phyloP scores from a whole-genome alignment of 2,329 filamentous ascomycete species.

The Exutisphaerella laricina region DNA sequence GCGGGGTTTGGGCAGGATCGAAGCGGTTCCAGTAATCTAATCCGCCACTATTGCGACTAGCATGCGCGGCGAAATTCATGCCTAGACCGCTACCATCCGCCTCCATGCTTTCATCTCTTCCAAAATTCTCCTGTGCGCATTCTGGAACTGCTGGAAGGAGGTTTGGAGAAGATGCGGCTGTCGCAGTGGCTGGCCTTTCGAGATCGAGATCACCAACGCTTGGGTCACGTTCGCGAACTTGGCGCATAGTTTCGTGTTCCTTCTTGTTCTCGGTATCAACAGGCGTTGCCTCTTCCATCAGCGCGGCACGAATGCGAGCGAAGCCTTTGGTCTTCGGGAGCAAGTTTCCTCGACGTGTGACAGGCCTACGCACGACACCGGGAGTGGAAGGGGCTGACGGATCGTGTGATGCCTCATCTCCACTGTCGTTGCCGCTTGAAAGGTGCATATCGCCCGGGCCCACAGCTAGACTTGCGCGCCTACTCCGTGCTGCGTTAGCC shows the following conservation, averaged over 20 bases:
- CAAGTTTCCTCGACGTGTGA: slow-evolving; percentile 83
- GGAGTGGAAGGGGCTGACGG: slow-evolving; percentile 50
- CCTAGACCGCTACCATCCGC: slow-evolving; percentile 39
- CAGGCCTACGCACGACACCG: slow-evolving; percentile 73
- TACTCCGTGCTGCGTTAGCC: slow-evolving; percentile 40
- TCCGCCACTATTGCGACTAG: slow-evolving; percentile 64
- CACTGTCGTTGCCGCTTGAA: slow-evolving; percentile 70
- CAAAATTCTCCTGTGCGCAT: slow-evolving; percentile 62
- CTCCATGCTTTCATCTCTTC: slow-evolving; percentile 51
- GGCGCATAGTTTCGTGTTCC: slow-evolving; percentile 91
- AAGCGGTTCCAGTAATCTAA: slow-evolving; percentile 75
- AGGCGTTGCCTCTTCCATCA: slow-evolving; percentile 81
- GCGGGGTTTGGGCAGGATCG: slow-evolving; percentile 58
- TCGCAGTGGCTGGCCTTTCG: slow-evolving; percentile 45
- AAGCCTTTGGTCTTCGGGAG: slow-evolving; percentile 96
- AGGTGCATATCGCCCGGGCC: slow-evolving; percentile 86
- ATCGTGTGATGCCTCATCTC: slow-evolving; percentile 53
- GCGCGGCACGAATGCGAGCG: slow-evolving; percentile 80
- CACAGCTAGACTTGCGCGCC: slow-evolving; percentile 84
- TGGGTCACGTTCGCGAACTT: slow-evolving; percentile 82
- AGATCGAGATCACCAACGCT: slow-evolving; percentile 36
- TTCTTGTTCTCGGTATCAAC: slow-evolving; percentile 82
- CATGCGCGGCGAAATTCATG: slow-evolving; percentile 69
- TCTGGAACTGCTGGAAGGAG: slow-evolving; percentile 52
- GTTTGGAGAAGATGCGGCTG: slow-evolving; percentile 63